These are phyloP conservation scores for Camelina sativa DNA, from an alignment of 345 rosid genomes.

Conservation along the genomic window DNA sequence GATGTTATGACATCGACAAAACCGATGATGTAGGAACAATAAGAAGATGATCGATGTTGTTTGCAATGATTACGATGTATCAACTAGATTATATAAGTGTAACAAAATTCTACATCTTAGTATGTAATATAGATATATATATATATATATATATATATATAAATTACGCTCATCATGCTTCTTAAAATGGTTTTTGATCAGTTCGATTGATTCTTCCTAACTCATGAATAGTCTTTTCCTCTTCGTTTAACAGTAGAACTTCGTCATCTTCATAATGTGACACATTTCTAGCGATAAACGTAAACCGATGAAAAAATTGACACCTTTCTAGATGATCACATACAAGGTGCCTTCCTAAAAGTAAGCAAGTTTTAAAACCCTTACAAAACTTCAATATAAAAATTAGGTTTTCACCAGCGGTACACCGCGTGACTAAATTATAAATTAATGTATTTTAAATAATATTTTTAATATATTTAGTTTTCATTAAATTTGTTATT, in stretches of 20 bases:
- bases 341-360: too few relatives aligned
- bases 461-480: too few relatives aligned
- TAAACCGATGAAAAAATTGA: background rate
- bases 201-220: background rate
- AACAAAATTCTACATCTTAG: background rate
- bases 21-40: conserved; percentile 16
- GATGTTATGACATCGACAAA: conserved; percentile 40
- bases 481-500: too few relatives aligned
- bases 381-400: too few relatives aligned
- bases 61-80: conserved; percentile 15
- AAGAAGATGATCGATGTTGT: conserved; percentile 11
- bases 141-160: too few relatives aligned
- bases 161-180: background rate
- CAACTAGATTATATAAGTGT: conserved; percentile 18
- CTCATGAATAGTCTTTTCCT: background rate
- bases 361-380: too few relatives aligned
- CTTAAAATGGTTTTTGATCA: background rate
- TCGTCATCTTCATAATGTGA: too few relatives aligned
- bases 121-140: too few relatives aligned
- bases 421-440: too few relatives aligned
- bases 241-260: background rate
- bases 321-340: background rate
- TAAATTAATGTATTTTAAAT: too few relatives aligned
- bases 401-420: too few relatives aligned
- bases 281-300: background rate